Evolutionary conservation across 2,329 filamentous ascomycete genomes (phyloP), one percentile per base, ranked within the genome.

Genomic region (Saccharata proteae): DNA sequence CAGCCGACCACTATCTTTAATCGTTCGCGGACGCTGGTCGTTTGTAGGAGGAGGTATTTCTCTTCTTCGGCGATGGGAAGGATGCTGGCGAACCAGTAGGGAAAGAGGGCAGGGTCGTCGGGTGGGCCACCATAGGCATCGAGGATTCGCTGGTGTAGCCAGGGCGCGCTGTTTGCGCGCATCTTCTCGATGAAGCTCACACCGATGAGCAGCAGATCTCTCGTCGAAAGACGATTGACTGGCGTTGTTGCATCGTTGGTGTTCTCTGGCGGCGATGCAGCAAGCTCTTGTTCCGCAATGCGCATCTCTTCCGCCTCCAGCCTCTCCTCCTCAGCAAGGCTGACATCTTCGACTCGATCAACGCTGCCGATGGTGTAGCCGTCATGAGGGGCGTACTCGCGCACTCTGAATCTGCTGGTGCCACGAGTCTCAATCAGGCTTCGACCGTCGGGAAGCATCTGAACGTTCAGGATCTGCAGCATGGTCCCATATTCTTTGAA

Each of bases 11-110:
- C 83, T 29, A 93, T 78, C 60, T 93, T 92, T 34, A 93, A 56
- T 35, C 86, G 65, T 46, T 85, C 75, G 37, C 86, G 67, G 4
- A 93, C 83, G 42, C 80, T 88, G 3, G 67, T 76, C 4, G 78
- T 80, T 9, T 65, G 65, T 10, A 94, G 58, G 13, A 94, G 59
- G 9, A 69, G 65, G 43, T 93, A 92, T 50, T 88, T 92, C 45
- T 90, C 79, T 16, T 74, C 61, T 16, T 90, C 80, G 10, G 71
- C 68, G 21, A 90, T 74, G 0, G 84, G 84, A 9, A 93, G 56
- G 13, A 90, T 75, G 46, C 74, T 82, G 7, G 80, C 85, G 42
- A 93, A 79, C 86, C 86, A 94, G 68, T 85, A 93, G 0, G 85
- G 81, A 42, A 93, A 90, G 1, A 73, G 53, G 3, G 76, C 76